Evolutionary conservation across 2,329 filamentous ascomycete species (phyloP), one percentile per base, ranked within the genome.

Genomic region (Hypoxylon sp.): DNA sequence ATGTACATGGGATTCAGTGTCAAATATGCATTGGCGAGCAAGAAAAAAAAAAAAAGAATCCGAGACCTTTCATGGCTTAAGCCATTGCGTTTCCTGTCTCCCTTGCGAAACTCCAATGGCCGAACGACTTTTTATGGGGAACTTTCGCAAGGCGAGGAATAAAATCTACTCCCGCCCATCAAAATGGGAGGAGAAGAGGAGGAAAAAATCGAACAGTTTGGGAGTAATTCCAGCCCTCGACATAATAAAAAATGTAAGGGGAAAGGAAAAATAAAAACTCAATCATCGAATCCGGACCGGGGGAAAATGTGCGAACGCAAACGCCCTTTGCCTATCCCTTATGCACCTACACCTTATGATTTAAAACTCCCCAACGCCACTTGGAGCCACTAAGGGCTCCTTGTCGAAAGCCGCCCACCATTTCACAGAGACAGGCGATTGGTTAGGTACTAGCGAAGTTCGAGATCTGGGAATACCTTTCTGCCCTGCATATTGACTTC

Each of bases 401-500:
- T 35, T 55, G 46, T 47, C 54, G 35, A 53, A 47, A 51, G 39
- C 39, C 17, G 58, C 46, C 44, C 15, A 47, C 52, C 21, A 53
- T 42, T 47, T 51, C 39, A 46, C 37, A 51, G 24, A 46, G 52
- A 51, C 19, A 29, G 52, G 42, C 19, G 27, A 58, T 47, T 42
- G 39, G 2, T 13, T 37, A n/a, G n/a, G n/a, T n/a, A 55, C 84
- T 72, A 90, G 67, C 86, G 83, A 77, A 87, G 80, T 47, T 82
- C 81, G 69, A 89, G 80, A 69, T 85, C 86, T 1, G 89, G 87
- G 69, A 84, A 86, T 32, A 85, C 80, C 78, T 89, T 92, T 66
- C 92, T 84, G 62, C 82, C 84, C 53, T 87, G 83, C 17, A 89
- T 73, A 75, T 93, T 89, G 70, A 94, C 85, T 35, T 85, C 86